These are phyloP conservation scores for Trichoderma sp. DNA, from an alignment of 2,329 filamentous ascomycete species.

Conservation along the genomic window DNA sequence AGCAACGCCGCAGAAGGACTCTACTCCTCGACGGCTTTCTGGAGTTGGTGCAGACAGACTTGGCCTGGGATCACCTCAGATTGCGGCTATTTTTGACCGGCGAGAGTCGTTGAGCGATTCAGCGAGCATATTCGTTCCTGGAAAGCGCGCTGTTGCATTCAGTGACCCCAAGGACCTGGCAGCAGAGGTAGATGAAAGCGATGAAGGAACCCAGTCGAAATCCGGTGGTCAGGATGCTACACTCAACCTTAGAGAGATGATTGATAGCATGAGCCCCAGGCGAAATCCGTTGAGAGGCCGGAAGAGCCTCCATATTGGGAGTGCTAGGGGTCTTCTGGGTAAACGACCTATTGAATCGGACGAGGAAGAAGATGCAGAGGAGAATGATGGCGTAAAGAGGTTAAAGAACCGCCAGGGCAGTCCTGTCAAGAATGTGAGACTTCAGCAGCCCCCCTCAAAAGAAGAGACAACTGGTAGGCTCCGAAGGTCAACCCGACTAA, in stretches of 20 bases:
- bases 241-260: conserved; percentile 71
- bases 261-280: conserved; percentile 73
- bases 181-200: conserved; percentile 62
- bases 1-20: conserved; percentile 53
- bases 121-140: conserved; percentile 61
- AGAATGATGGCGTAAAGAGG: conserved; percentile 62
- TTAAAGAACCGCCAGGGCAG: conserved; percentile 70
- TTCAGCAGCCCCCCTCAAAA: conserved; percentile 67
- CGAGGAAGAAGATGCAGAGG: conserved; percentile 58
- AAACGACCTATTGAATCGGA: conserved; percentile 73
- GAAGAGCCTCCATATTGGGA: conserved; percentile 75
- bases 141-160: conserved; percentile 54
- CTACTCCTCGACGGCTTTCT: conserved; percentile 48
- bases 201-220: conserved; percentile 57
- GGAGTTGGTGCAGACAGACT: conserved; percentile 67
- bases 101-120: conserved; percentile 69
- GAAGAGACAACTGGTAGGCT: conserved; percentile 63
- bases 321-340: conserved; percentile 68
- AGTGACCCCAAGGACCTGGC: conserved; percentile 62
- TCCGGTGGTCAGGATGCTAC: conserved; percentile 60
- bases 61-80: conserved; percentile 72
- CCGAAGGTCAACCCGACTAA: conserved; percentile 48
- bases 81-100: conserved; percentile 68
- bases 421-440: conserved; percentile 70
- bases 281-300: conserved; percentile 64